A percentile compares a stretch with the other conserved stretches of the same genome.
phyloP scores from a whole-genome alignment of 2,329 filamentous ascomycete species.

The Cladophialophora chaetospira region DNA sequence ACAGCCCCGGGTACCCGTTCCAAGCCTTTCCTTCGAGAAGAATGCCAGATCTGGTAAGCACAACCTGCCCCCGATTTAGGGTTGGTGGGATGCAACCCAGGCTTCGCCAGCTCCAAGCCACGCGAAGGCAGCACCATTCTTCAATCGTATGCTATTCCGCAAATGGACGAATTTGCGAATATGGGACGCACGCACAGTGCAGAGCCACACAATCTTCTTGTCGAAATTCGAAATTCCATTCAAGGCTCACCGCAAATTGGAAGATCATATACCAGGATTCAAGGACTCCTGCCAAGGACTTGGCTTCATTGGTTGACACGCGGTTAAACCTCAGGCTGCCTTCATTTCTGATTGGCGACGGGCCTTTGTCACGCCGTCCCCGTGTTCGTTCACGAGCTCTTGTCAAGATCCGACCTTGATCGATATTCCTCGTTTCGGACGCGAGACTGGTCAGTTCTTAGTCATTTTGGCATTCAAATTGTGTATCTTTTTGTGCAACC shows the following conservation, averaged over 20 bases:
- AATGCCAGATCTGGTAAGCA: constrained; percentile 14
- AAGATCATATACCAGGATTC: not conserved
- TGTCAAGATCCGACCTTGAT: not conserved
- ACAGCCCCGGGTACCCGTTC: not conserved
- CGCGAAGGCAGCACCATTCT: not conserved
- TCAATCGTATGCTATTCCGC: not conserved
- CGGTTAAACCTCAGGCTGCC: too few relatives aligned
- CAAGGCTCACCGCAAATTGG: not conserved
- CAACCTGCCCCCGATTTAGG: not conserved
- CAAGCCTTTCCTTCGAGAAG: constrained; percentile 15
- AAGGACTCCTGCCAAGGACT: not conserved
- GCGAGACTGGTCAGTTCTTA: not conserved
- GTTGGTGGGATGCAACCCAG: not conserved
- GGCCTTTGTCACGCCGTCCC: not conserved
- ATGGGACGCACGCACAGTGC: not conserved
- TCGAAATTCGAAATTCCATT: not conserved
- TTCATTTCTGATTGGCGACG: too few relatives aligned
- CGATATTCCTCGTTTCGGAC: not conserved
- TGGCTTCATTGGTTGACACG: not conserved
- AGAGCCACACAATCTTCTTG: not conserved
- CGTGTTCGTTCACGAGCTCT: not conserved
- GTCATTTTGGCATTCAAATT: not conserved
- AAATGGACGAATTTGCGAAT: not conserved
- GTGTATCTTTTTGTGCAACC: not conserved
- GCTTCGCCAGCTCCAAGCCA: not conserved